Evolutionary conservation across 345 rosid species (phyloP).

Genomic region (Eucalyptus urophylla): DNA sequence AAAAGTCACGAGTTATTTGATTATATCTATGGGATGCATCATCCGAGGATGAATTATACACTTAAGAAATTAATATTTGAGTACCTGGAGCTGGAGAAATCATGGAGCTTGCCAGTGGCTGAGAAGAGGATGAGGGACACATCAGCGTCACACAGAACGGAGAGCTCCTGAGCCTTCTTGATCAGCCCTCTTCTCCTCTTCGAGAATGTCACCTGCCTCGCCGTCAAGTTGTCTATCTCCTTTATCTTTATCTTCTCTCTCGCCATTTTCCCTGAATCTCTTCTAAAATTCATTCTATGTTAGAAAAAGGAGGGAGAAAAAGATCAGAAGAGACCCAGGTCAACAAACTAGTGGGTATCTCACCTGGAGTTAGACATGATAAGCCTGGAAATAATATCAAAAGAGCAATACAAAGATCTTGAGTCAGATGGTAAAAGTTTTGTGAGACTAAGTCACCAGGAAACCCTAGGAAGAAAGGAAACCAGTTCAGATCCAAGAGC

Average conservation of each 20-base stretch:
- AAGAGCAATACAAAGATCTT: not conserved
- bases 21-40: not conserved
- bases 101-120: conserved; percentile 40
- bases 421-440: not conserved
- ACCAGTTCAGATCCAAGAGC: not conserved
- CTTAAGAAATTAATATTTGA: not conserved
- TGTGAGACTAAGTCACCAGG: not conserved
- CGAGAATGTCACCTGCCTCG: conserved; percentile 51
- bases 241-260: conserved; percentile 38
- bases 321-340: not conserved
- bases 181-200: conserved; percentile 47
- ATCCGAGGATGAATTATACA: not conserved
- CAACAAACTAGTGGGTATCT: not conserved
- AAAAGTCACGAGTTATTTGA: not conserved
- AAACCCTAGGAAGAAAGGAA: not conserved
- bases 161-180: conserved; percentile 47
- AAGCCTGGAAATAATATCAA: not conserved
- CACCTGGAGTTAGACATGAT: not conserved
- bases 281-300: not conserved
- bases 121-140: conserved; percentile 39
- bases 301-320: not conserved
- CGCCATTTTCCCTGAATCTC: not conserved
- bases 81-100: conserved; percentile 39
- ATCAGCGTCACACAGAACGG: conserved; percentile 46
- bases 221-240: conserved; percentile 39